Evolutionary conservation across 176 grass and related monocot genomes (phyloP).

Genomic region (Rhynchospora breviuscula): DNA sequence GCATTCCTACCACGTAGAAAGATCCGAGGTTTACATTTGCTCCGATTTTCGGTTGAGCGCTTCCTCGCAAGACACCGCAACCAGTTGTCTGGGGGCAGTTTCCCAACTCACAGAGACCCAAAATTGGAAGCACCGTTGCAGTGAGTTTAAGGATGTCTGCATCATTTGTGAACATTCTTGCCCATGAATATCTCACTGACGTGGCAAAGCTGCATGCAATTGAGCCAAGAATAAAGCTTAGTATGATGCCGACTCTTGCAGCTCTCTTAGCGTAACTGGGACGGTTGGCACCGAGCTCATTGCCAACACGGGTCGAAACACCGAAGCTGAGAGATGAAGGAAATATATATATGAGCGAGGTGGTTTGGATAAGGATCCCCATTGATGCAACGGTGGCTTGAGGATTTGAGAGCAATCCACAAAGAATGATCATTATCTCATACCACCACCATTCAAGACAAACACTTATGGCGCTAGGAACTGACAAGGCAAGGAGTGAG

Average conservation of each 20-base stretch:
- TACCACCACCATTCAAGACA: constrained; percentile 99
- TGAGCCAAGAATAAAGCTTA: constrained; percentile 55
- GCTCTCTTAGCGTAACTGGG: constrained; percentile 41
- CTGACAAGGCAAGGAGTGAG: constrained; percentile 41
- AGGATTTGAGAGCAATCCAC: constrained; percentile 61
- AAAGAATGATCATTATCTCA: constrained; percentile 97
- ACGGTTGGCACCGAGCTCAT: constrained; percentile 81
- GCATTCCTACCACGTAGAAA: constrained; percentile 84
- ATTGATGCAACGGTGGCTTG: constrained; percentile 76
- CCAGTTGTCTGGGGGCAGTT: constrained; percentile 97
- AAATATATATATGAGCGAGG: constrained; percentile 92
- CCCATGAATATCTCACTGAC: constrained; percentile 62
- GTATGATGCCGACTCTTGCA: constrained; percentile 42
- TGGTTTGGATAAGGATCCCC: constrained; percentile 89
- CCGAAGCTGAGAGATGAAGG: constrained; percentile 98
- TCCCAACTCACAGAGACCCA: constrained; percentile 86
- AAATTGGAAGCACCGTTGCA: constrained; percentile 67
- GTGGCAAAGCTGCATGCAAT: constrained; percentile 50
- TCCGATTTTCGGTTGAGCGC: constrained; percentile 70
- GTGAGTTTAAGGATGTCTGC: constrained; percentile 59
- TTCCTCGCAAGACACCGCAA: constrained; percentile 81
- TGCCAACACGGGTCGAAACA: constrained; percentile 81
- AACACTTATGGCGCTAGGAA: constrained; percentile 66
- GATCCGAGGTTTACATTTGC: constrained; percentile 75
- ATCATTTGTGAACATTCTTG: constrained; percentile 74